Percentiles rank a stretch among this genome's conserved stretches.
Conservation (phyloP, 768 basidiomycete species). For the Trametes villosa region DNA sequence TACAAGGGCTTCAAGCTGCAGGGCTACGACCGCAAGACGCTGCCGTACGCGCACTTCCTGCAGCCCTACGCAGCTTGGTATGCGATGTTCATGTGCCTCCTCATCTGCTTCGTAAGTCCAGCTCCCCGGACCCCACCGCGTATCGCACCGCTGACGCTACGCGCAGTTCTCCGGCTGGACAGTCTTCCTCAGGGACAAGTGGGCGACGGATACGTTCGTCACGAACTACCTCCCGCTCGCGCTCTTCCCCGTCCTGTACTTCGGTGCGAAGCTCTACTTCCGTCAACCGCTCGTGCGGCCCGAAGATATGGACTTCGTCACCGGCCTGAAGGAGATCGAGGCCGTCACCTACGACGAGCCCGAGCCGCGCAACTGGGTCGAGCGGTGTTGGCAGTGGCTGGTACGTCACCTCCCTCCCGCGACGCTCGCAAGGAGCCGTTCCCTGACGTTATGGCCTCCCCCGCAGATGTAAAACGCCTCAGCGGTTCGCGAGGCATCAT, state of each 20-base stretch:
- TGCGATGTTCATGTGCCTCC: slow-evolving; percentile 36
- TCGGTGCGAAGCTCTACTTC: slow-evolving; percentile 57
- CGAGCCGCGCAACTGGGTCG: slow-evolving; percentile 66
- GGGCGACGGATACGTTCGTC: slow-evolving; percentile 71
- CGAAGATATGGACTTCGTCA: slow-evolving; percentile 84
- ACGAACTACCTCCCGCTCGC: slow-evolving; percentile 76
- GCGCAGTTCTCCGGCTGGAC: slow-evolving; percentile 50
- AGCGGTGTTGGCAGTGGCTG: slow-evolving; percentile 81
- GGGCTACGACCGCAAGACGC: slow-evolving; percentile 66
- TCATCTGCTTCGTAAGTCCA: slow-evolving; percentile 65
- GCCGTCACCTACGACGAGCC: slow-evolving; percentile 59
- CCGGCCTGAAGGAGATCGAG: slow-evolving; percentile 48
- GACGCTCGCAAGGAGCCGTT: background rate
- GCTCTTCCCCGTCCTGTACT: slow-evolving; percentile 80
- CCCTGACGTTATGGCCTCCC: background rate
- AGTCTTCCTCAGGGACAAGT: slow-evolving; percentile 57
- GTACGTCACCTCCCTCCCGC: slow-evolving; percentile 46
- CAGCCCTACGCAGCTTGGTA: slow-evolving; percentile 79
- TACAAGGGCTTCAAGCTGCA: slow-evolving; percentile 81
- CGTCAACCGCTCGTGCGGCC: slow-evolving; percentile 50
- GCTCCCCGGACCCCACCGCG: slow-evolving; percentile 35
- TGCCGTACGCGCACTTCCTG: slow-evolving; percentile 71
- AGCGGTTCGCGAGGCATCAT: background rate
- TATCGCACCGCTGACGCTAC: slow-evolving; percentile 23
- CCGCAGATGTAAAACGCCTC: slow-evolving; percentile 22